Evolutionary conservation across 495 filamentous ascomycete species (phyloP).

Genomic region (Talaromyces stipitatus): DNA sequence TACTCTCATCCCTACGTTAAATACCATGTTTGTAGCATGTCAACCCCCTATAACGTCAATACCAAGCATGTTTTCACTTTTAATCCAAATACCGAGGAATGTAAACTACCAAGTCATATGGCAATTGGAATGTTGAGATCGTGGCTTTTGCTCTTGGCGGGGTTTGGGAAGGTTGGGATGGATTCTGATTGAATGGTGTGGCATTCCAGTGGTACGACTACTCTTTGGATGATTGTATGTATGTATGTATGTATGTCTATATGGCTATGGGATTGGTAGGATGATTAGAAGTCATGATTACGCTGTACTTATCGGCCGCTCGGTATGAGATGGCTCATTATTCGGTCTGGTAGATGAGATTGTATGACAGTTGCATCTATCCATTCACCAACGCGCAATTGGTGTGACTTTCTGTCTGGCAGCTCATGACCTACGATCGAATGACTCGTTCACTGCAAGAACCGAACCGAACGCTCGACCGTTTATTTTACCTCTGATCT

Average conservation of each 20-base stretch:
- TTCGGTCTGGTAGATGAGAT: too few species aligned
- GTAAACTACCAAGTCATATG: not conserved
- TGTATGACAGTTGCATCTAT: not conserved
- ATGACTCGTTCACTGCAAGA: too few species aligned
- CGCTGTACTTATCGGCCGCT: too few species aligned
- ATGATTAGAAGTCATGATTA: not conserved
- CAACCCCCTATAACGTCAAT: too few species aligned
- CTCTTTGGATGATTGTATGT: not conserved
- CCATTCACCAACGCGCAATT: not conserved
- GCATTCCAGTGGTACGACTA: not conserved
- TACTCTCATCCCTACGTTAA: not conserved
- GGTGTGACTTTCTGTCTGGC: not conserved
- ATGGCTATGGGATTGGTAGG: too few species aligned
- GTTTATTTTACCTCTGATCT: not conserved
- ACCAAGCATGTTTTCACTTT: not conserved
- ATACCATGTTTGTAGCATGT: not conserved
- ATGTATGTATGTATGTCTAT: not conserved
- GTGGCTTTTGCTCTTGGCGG: not conserved
- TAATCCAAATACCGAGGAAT: not conserved
- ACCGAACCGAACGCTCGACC: not conserved
- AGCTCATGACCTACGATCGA: not conserved
- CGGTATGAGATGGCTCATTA: too few species aligned
- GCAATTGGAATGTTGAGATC: not conserved
- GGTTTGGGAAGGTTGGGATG: not conserved
- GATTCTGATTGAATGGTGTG: too few species aligned